Evolutionary conservation across 768 basidiomycete species (phyloP).

Genomic region (Termitomyces heimii): DNA sequence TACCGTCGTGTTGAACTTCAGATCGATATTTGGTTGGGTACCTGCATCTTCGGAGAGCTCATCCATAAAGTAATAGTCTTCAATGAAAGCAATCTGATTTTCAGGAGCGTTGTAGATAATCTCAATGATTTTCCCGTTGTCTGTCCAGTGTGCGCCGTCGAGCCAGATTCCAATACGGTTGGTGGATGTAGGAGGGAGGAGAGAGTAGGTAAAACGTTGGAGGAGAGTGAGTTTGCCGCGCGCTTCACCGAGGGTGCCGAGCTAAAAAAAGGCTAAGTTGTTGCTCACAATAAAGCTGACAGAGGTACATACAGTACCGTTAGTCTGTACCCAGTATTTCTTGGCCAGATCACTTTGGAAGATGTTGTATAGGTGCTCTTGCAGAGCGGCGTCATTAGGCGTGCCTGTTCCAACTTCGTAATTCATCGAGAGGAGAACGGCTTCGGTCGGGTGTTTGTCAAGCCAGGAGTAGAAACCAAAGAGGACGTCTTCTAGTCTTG

Average conservation of each 20-base stretch:
- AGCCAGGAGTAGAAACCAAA: conserved; percentile 49
- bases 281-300: background rate
- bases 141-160: conserved; percentile 37
- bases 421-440: conserved; percentile 44
- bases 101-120: conserved; percentile 33
- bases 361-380: conserved; percentile 34
- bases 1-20: conserved; percentile 34
- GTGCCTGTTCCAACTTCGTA: conserved; percentile 42
- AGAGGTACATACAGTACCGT: conserved; percentile 28
- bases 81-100: conserved; percentile 37
- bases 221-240: conserved; percentile 47
- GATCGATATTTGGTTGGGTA: conserved; percentile 31
- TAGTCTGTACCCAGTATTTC: conserved; percentile 42
- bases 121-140: conserved; percentile 40
- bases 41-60: conserved; percentile 26
- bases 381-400: conserved; percentile 33
- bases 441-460: conserved; percentile 44
- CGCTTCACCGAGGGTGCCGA: conserved; percentile 44
- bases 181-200: conserved; percentile 30
- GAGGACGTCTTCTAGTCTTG: conserved; percentile 42
- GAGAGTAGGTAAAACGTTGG: conserved; percentile 38
- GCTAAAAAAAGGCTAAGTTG: conserved; percentile 16
- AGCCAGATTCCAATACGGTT: conserved; percentile 42
- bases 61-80: conserved; percentile 39
- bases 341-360: conserved; percentile 31